Base-by-base conservation (phyloP, 495 filamentous ascomycete species). In the Gamarada debralockiae region DNA sequence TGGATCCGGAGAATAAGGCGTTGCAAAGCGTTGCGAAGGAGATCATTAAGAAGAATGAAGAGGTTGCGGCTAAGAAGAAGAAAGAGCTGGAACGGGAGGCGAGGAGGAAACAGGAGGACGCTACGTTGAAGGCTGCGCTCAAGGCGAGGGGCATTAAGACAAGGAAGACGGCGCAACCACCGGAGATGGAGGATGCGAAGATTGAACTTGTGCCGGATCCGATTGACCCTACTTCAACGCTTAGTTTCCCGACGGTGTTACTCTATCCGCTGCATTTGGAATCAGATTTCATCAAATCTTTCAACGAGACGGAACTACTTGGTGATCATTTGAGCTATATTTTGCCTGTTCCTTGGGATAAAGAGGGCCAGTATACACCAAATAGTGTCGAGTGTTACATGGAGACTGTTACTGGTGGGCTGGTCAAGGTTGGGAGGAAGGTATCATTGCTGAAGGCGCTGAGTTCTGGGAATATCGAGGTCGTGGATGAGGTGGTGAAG, bases 361-460 rank as follows among this genome's bases (percentile, higher is more conserved):
- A 64, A 14, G 71, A 77, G 57, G 69, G 77, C 3, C 85, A 86
- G 60, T 96, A 95, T 58, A 74, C 67, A 8, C 58, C 72, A 0
- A 68, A 70, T 0, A 67, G 72, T 6, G 87, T 97, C n/a, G 91
- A 96, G 59, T 92, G 87, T 58, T 98, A 86, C 64, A 87, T 92
- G 76, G 88, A 96, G 72, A 97, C 90, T 1, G 63, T 72, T 14
- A 70, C 74, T 0, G 90, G 92, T 0, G 95, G 93, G 10, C 60
- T 98, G 58, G 76, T 92, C 51, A 96, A 95, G 69, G 84, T 88
- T 0, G 92, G 93, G n/a, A 89, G 85, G 78, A 95, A 91, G 64
- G 69, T 89, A 48, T 72, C 81, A 18, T 63, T 97, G 55, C 61
- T 89, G 55, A 86, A 90, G 71, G 77, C 88, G 48, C 68, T 97